Conservation (phyloP, 441 rosid genomes). For the Lepidium campestre region DNA sequence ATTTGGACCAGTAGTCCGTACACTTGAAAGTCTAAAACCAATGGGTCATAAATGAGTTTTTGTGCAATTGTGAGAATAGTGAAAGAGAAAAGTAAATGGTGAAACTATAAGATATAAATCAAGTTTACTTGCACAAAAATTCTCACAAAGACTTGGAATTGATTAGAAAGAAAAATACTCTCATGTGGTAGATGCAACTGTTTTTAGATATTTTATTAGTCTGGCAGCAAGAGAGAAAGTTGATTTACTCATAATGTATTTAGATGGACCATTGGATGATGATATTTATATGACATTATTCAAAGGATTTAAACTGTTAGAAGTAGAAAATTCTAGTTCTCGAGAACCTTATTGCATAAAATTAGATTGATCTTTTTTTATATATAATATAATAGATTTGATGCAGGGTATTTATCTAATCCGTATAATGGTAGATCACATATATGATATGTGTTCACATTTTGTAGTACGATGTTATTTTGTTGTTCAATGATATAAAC, state of each 20-base stretch:
- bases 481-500: no score
- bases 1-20: neutral
- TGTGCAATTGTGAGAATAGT: no score
- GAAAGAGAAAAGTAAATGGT: no score
- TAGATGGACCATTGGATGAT: neutral
- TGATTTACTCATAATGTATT: no score
- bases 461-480: neutral
- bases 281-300: no score
- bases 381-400: no score
- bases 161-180: neutral
- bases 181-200: neutral
- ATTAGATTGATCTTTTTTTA: neutral
- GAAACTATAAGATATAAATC: no score
- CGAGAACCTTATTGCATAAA: neutral
- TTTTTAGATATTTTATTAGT: neutral
- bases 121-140: neutral
- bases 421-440: no score
- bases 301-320: neutral
- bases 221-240: no score
- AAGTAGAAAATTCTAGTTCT: neutral
- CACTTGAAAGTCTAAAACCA: no score
- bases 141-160: neutral
- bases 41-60: no score
- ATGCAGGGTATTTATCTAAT: no score
- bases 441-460: neutral